phyloP scores from a whole-genome alignment of 1,284 basidiomycete genomes.

The Phellinidium pouzarii region DNA sequence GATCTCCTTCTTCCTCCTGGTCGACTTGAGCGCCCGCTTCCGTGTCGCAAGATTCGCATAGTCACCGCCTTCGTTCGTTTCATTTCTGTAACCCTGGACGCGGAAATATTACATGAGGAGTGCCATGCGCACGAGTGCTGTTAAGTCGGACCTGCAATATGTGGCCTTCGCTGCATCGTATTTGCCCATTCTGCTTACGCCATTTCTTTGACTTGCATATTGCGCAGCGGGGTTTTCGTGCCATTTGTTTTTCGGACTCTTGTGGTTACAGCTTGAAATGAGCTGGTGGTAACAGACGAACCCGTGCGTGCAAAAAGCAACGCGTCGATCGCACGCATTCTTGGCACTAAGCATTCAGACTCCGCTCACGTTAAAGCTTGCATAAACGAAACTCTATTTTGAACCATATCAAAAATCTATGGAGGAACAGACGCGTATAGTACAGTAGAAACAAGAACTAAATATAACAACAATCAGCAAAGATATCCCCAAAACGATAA shows the following conservation, averaged over 20 bases:
- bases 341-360: too few relatives aligned
- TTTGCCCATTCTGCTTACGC: slow-evolving; percentile 69
- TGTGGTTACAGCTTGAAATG: background rate
- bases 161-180: slow-evolving; percentile 75
- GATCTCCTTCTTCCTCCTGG: slow-evolving; percentile 41
- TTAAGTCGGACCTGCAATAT: slow-evolving; percentile 53
- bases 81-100: slow-evolving; percentile 74
- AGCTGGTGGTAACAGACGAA: background rate
- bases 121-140: background rate
- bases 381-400: too few relatives aligned
- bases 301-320: too few relatives aligned
- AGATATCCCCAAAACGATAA: background rate
- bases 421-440: too few relatives aligned
- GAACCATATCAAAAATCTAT: too few relatives aligned
- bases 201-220: slow-evolving; percentile 72
- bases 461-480: background rate
- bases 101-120: background rate
- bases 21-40: slow-evolving; percentile 55
- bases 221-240: slow-evolving; percentile 50
- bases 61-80: slow-evolving; percentile 55
- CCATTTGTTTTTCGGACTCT: slow-evolving; percentile 33
- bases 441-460: background rate
- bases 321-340: too few relatives aligned
- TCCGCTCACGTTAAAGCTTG: too few relatives aligned
- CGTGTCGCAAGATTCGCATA: slow-evolving; percentile 51